Evolutionary conservation across 2,329 filamentous ascomycete genomes (phyloP), one percentile per base, ranked within the genome.

Genomic region (Helotiales sp.): DNA sequence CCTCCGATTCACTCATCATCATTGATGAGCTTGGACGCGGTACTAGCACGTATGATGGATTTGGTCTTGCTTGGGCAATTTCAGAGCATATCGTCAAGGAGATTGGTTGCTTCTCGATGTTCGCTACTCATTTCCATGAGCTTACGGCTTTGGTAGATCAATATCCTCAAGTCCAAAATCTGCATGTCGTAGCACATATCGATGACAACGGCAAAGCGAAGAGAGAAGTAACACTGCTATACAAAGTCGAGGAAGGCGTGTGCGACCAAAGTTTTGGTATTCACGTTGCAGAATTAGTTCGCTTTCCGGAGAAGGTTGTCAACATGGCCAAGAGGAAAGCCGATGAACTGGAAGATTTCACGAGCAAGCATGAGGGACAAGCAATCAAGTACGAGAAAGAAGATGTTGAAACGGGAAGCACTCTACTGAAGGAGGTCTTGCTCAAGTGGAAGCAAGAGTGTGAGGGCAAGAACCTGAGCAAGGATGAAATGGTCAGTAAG

Each of bases 261-360:
- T 97, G 92, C 71, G 95, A 99, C 73, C 95, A 99, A 76, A 95
- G 89, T 58, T 99, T 99, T 73, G 95, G 95, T 67, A 99, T 99
- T 67, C 95, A 99, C 75, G 96, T 99, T 13, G 95, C 95, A 0
- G 95, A 99, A 76, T 83, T 99, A 5, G 95, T 99, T 19, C 86
- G 93, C 44, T 99, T 99, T 77, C 95, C 95, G 0, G 88, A 91
- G 67, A 99, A 99, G 77, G 96, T 99, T 15, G 90, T 99, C 60
- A 91, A 92, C 63, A 99, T 99, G 96, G 95, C 95, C n/a, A 96
- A 96, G 77, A 85, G 95, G 67, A 99, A 99, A 78, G 95, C 95
- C 0, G 95, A 98, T 73, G 96, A 99, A 79, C 81, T 99, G 33
- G 95, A 99, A 73, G 95, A 99, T 72, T 99, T 99, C 68, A 89